Evolutionary conservation across 805 yeast species (phyloP), one percentile per base, ranked within the genome.

Genomic region (Suhomyces tanzawaensis): DNA sequence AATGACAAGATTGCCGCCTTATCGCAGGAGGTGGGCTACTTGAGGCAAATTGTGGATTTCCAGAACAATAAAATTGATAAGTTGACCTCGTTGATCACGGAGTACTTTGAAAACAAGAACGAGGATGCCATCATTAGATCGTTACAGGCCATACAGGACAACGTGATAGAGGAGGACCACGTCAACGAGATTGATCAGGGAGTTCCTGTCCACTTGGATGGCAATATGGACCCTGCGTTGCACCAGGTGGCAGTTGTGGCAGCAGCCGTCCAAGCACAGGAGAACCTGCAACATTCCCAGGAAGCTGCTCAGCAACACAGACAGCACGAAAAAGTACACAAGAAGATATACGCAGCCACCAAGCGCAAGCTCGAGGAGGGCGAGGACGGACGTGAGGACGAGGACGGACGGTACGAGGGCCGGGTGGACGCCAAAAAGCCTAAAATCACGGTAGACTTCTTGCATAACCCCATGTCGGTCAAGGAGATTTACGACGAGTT

Each of bases 401-500:
- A 31, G 7, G 39, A 35, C n/a, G 11, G 40, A 19, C 11, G 29
- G 15, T 31, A 33, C 24, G 46, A 18, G 46, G 48, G 28, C 49
- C 40, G 30, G 15, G 17, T 15, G 26, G 40, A 40, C 15, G 32
- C 55, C 32, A 67, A 66, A 37, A 55, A 58, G 34, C 73, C 71
- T 14, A 65, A 63, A 45, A 58, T 69, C 28, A 39, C 48, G 17
- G 58, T 67, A 32, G 68, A 65, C 30, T 69, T 69, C 42, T 53
- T 69, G 21, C 72, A 67, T 41, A 69, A 68, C 36, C 74, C 73
- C 8, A 65, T 64, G 62, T 64, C 73, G 2, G 69, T 69, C 4
- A 57, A 60, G 40, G 73, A 69, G 41, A 69, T 69, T 29, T 66
- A 67, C 51, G 72, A 67, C 34, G 74, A 69, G 47, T 69, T 65